Conservation (phyloP, 805 yeast species). For the Kluyveromyces starmeri region DNA sequence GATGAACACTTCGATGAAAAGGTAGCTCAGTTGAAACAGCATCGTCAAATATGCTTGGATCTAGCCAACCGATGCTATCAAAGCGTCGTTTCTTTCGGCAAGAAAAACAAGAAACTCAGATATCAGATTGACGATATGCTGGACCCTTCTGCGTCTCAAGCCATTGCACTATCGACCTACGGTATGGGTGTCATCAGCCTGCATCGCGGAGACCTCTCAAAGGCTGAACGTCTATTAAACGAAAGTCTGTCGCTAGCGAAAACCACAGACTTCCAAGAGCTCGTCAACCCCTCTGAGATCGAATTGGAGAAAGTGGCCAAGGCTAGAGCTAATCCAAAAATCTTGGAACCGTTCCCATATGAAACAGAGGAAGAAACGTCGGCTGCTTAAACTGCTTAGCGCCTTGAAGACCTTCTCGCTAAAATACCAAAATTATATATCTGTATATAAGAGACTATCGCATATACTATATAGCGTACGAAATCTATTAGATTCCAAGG, state of each 20-base stretch:
- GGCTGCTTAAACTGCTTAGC: too few relatives aligned
- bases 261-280: conserved; percentile 53
- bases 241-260: conserved; percentile 66
- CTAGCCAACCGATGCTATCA: conserved; percentile 35
- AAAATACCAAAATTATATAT: too few relatives aligned
- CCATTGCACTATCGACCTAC: conserved; percentile 72
- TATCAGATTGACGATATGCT: conserved; percentile 30
- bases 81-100: conserved; percentile 35
- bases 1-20: conserved; percentile 20
- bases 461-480: too few relatives aligned
- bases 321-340: conserved; percentile 10
- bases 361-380: neutral
- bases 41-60: conserved; percentile 24
- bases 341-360: conserved; percentile 1
- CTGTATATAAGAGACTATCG: too few relatives aligned
- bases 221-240: conserved; percentile 52
- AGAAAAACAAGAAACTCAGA: conserved; percentile 27
- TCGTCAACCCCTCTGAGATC: conserved; percentile 54
- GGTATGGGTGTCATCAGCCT: conserved; percentile 74
- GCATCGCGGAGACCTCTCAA: conserved; percentile 46
- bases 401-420: too few relatives aligned
- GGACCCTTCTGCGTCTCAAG: conserved; percentile 44
- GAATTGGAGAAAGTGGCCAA: conserved; percentile 49
- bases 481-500: too few relatives aligned
- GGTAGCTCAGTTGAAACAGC: conserved; percentile 18